Conservation (phyloP, 495 filamentous ascomycete species). For the Trichoderma gamsii region DNA sequence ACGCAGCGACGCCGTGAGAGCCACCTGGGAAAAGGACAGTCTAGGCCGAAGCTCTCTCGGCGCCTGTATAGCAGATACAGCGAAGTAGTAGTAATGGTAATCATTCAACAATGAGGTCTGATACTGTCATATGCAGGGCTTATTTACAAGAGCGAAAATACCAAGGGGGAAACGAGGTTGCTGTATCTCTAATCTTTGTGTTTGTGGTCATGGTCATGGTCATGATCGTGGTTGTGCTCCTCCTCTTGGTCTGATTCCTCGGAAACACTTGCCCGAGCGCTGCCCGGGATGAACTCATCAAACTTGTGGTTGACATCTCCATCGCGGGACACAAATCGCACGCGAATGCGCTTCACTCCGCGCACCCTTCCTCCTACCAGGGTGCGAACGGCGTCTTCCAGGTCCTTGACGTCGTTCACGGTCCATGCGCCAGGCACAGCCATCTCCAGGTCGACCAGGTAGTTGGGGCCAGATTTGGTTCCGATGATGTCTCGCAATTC, state of each 20-base stretch:
- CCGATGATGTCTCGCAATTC: conserved; percentile 69
- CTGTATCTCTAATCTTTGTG: conserved; percentile 17
- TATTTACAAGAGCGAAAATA: background rate
- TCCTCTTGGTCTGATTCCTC: conserved; percentile 56
- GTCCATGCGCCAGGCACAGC: conserved; percentile 69
- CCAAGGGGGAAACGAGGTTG: background rate
- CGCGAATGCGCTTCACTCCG: conserved; percentile 71
- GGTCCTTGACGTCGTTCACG: conserved; percentile 54
- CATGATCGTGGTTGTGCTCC: conserved; percentile 33
- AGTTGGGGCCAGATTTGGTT: conserved; percentile 92
- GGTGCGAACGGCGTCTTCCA: conserved; percentile 67
- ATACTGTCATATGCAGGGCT: background rate
- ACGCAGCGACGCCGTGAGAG: too few species aligned
- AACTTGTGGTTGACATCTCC: conserved; percentile 46
- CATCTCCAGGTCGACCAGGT: conserved; percentile 79
- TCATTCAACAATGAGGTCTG: background rate
- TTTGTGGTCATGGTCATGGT: conserved; percentile 23
- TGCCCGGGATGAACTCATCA: conserved; percentile 73
- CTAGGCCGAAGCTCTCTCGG: background rate
- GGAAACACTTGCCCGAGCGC: conserved; percentile 49
- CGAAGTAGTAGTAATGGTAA: background rate
- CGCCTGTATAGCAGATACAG: background rate
- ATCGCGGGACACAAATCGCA: conserved; percentile 73
- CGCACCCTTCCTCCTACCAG: conserved; percentile 66
- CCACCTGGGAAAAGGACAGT: too few species aligned